Percentiles rank a stretch among this genome's conserved stretches.
phyloP scores from a whole-genome alignment of 495 filamentous ascomycete species.

The Halenospora varia region DNA sequence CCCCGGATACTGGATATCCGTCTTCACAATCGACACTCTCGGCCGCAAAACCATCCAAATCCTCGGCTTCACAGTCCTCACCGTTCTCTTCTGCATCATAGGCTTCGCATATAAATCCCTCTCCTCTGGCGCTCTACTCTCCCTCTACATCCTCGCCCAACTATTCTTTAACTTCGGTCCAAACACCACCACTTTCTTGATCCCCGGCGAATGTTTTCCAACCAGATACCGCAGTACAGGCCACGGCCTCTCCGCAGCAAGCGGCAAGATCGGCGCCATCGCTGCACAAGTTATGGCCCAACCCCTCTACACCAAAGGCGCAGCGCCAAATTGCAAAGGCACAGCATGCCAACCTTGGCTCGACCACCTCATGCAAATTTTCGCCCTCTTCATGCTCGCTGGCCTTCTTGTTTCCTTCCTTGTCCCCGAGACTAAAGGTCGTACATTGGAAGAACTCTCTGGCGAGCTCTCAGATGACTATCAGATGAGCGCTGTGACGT shows the following conservation, averaged over 20 bases:
- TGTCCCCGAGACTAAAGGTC: constrained; percentile 59
- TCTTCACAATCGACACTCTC: constrained; percentile 64
- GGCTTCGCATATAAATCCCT: constrained; percentile 66
- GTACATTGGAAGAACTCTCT: constrained; percentile 56
- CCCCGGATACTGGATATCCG: constrained; percentile 75
- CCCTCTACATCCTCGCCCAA: constrained; percentile 76
- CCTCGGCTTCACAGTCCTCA: constrained; percentile 68
- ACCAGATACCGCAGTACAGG: constrained; percentile 81
- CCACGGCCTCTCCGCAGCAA: constrained; percentile 79
- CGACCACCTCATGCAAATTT: constrained; percentile 26
- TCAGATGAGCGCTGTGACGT: background rate
- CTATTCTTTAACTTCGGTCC: constrained; percentile 47
- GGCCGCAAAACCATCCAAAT: constrained; percentile 82
- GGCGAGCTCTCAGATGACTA: constrained; percentile 39
- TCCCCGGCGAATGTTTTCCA: constrained; percentile 87
- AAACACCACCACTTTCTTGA: constrained; percentile 86
- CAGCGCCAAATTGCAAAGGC: constrained; percentile 16
- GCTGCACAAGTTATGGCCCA: constrained; percentile 50
- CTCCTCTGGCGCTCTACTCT: constrained; percentile 49
- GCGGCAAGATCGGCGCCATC: constrained; percentile 80
- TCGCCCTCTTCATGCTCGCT: constrained; percentile 23
- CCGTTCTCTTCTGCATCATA: constrained; percentile 68
- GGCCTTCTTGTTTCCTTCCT: constrained; percentile 39
- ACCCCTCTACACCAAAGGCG: constrained; percentile 41
- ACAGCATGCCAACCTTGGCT: constrained; percentile 20